Evolutionary conservation across 495 filamentous ascomycete species (phyloP).

Genomic region (Daldinia decipiens): DNA sequence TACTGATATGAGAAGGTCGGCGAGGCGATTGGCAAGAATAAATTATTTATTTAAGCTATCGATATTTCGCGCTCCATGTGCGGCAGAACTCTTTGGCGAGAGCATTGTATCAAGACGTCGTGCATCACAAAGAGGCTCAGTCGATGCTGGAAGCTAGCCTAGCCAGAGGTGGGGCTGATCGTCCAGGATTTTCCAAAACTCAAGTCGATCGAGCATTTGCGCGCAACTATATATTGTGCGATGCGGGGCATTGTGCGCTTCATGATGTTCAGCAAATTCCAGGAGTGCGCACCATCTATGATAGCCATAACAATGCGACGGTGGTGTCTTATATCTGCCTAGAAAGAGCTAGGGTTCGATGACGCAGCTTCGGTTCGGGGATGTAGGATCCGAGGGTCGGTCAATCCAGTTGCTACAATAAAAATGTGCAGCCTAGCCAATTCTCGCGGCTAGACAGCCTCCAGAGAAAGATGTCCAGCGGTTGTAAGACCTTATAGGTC

Average conservation of each 20-base stretch:
- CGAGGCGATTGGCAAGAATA: not conserved
- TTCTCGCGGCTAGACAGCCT: slow-evolving; percentile 18
- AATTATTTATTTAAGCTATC: slow-evolving; percentile 3
- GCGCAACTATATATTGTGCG: slow-evolving; percentile 36
- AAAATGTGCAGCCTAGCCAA: slow-evolving; percentile 23
- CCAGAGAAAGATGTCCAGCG: slow-evolving; percentile 8
- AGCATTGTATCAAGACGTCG: slow-evolving; percentile 2
- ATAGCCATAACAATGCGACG: slow-evolving; percentile 12
- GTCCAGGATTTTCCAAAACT: slow-evolving; percentile 42
- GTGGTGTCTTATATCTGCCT: slow-evolving; percentile 8
- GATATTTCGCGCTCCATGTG: not conserved
- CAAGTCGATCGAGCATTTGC: slow-evolving; percentile 42
- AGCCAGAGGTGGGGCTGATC: slow-evolving; percentile 42
- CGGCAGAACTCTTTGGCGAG: not conserved
- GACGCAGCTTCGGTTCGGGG: slow-evolving; percentile 48
- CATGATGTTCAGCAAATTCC: slow-evolving; percentile 12
- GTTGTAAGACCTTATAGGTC: slow-evolving; percentile 10
- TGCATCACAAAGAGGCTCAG: slow-evolving; percentile 14
- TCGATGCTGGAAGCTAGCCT: slow-evolving; percentile 30
- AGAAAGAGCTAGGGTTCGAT: slow-evolving; percentile 34
- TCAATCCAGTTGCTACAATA: slow-evolving; percentile 36
- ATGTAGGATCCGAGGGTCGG: slow-evolving; percentile 38
- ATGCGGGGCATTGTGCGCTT: slow-evolving; percentile 45
- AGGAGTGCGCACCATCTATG: slow-evolving; percentile 10
- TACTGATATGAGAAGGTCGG: not conserved